These are phyloP conservation scores for Paramyrothecium roridum DNA, from an alignment of 2,329 filamentous ascomycete genomes.

Conservation along the genomic window DNA sequence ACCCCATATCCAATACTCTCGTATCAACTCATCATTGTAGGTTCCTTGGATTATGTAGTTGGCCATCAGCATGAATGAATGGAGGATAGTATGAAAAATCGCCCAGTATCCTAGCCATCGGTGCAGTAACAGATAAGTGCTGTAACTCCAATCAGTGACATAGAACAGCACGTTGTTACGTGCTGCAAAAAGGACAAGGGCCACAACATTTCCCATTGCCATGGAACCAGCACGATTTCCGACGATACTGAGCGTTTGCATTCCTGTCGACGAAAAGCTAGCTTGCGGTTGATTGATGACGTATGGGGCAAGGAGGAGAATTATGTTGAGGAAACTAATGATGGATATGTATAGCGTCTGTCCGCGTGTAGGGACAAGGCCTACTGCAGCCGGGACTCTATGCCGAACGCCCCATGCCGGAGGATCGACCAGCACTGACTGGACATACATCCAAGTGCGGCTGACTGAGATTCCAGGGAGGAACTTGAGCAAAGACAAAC, in stretches of 20 bases:
- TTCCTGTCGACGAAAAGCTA: conserved; percentile 15
- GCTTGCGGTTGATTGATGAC: conserved; percentile 20
- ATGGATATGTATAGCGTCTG: conserved; percentile 29
- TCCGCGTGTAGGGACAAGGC: conserved; percentile 28
- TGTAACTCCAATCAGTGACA: conserved; percentile 31
- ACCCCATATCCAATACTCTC: conserved; percentile 41
- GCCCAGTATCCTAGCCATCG: conserved; percentile 57
- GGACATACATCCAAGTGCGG: conserved; percentile 19
- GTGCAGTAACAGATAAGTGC: conserved; percentile 32
- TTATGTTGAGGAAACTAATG: conserved; percentile 28
- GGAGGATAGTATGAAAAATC: conserved; percentile 72
- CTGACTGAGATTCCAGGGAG: conserved; percentile 21
- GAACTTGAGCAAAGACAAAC: conserved; percentile 28
- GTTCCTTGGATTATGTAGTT: conserved; percentile 18
- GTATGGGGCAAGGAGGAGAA: conserved; percentile 27
- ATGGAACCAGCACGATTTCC: conserved; percentile 33
- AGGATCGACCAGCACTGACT: conserved; percentile 26
- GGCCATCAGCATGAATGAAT: conserved; percentile 26
- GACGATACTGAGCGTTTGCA: conserved; percentile 24
- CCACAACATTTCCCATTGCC: conserved; percentile 27
- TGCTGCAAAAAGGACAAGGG: conserved; percentile 27
- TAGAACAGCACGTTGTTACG: conserved; percentile 31
- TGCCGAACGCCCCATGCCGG: conserved; percentile 25
- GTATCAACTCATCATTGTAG: conserved; percentile 17
- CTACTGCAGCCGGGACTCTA: conserved; percentile 21